Evolutionary conservation across 805 yeast species (phyloP).

Genomic region (Starmera quercuum): DNA sequence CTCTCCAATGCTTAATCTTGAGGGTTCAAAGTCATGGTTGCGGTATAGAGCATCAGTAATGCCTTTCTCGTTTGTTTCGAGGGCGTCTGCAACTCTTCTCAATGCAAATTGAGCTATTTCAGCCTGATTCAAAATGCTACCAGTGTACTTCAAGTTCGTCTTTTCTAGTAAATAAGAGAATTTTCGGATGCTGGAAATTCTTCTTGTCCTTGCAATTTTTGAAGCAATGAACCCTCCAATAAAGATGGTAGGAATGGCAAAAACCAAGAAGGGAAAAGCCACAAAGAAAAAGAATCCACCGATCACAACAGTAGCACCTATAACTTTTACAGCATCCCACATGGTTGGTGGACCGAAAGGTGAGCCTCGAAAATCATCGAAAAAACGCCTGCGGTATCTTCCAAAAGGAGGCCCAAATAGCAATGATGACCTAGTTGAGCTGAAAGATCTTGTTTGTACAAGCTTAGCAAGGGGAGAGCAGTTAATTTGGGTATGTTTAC

Average conservation of each 20-base stretch:
- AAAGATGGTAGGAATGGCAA: not conserved
- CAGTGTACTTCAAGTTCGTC: not conserved
- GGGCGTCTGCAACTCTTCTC: slow-evolving; percentile 11
- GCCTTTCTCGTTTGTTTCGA: slow-evolving; percentile 11
- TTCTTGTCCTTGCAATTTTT: not conserved
- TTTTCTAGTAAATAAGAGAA: no score
- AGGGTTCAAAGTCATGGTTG: not conserved
- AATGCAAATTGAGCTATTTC: slow-evolving; percentile 4
- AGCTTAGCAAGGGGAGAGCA: no score
- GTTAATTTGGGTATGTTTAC: no score
- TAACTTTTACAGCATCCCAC: not conserved
- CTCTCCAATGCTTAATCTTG: slow-evolving; percentile 1
- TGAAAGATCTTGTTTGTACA: no score
- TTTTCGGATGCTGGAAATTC: no score
- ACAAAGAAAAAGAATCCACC: not conserved
- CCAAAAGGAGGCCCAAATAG: no score
- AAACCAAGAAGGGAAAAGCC: not conserved
- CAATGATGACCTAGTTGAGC: no score
- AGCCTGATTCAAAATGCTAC: not conserved
- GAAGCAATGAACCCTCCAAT: not conserved
- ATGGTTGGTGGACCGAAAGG: not conserved
- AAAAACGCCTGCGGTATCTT: not conserved
- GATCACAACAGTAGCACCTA: not conserved
- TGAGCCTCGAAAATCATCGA: not conserved
- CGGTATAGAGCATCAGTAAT: slow-evolving; percentile 4